Percentiles rank a stretch among this genome's conserved stretches.
These are phyloP conservation scores for Nowakowskiella sp. DNA, from an alignment of 192 early-diverging fungal species.

Conservation along the genomic window DNA sequence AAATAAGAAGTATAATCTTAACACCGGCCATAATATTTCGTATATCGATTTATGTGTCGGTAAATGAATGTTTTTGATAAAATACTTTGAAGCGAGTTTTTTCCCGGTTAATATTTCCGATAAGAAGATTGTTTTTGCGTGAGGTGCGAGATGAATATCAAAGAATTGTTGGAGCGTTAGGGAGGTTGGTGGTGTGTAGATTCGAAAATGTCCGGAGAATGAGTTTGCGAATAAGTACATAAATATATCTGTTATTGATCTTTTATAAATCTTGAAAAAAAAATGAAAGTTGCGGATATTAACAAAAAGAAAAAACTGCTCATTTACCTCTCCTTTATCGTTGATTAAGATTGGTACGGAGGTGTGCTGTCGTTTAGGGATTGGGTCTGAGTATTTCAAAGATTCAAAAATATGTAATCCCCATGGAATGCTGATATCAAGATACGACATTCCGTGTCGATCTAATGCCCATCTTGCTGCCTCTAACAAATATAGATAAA, in stretches of 20 bases:
- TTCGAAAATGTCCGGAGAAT: constrained; percentile 26
- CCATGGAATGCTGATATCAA: constrained; percentile 31
- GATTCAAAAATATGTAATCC: constrained; percentile 25
- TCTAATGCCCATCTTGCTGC: constrained; percentile 37
- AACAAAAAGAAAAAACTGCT: not conserved
- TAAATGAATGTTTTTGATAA: constrained; percentile 21
- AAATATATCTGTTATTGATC: constrained; percentile 30
- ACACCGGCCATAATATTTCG: constrained; percentile 20
- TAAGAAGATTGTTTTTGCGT: constrained; percentile 27
- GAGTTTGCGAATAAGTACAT: constrained; percentile 40
- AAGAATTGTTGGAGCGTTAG: constrained; percentile 28
- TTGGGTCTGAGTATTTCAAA: constrained; percentile 22
- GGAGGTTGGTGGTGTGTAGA: constrained; percentile 24
- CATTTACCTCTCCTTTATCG: constrained; percentile 37
- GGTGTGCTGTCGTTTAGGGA: constrained; percentile 21
- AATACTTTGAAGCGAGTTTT: constrained; percentile 16
- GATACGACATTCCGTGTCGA: constrained; percentile 28
- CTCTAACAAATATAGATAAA: constrained; percentile 6
- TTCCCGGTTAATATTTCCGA: constrained; percentile 5
- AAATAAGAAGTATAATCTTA: not conserved
- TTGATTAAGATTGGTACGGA: constrained; percentile 30
- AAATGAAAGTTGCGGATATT: not conserved
- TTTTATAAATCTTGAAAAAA: constrained; percentile 25
- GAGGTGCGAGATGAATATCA: constrained; percentile 20
- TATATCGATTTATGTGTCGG: constrained; percentile 14